A percentile compares a stretch with the other conserved stretches of the same genome.
These are phyloP conservation scores for Botrytis tulipae DNA, from an alignment of 2,329 filamentous ascomycete genomes.

Conservation along the genomic window DNA sequence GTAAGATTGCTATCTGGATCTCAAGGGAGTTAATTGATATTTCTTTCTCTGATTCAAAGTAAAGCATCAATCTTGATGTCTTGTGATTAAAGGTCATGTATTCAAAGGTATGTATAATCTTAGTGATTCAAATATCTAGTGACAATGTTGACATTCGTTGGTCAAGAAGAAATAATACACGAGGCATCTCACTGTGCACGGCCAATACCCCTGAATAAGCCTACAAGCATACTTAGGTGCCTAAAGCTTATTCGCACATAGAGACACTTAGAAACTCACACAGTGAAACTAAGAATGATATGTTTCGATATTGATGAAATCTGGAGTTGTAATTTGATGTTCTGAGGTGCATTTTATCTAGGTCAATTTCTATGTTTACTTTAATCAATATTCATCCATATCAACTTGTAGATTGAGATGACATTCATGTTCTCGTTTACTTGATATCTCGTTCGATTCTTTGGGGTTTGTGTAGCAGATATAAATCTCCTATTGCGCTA, in stretches of 20 bases:
- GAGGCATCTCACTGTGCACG: not conserved
- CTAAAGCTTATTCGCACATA: not conserved
- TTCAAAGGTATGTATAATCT: not conserved
- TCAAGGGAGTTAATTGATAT: not conserved
- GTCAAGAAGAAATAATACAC: not conserved
- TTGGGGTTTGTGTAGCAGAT: not conserved
- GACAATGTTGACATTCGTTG: not conserved
- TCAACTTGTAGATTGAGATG: not conserved
- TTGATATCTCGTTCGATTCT: not conserved
- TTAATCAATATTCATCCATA: no score
- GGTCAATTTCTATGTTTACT: no score
- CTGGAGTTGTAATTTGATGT: no score
- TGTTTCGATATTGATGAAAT: not conserved
- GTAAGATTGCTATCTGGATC: not conserved
- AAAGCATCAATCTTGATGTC: not conserved
- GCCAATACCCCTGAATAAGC: not conserved
- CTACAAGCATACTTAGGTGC: not conserved
- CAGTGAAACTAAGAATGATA: no score
- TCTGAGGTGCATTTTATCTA: no score
- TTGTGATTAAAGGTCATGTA: no score
- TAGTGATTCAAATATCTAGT: not conserved
- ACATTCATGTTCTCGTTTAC: not conserved
- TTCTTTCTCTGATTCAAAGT: not conserved
- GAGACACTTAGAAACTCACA: not conserved
- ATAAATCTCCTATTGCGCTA: not conserved